Evolutionary conservation across 495 filamentous ascomycete species (phyloP).

Genomic region (Hyaloscypha finlandica): DNA sequence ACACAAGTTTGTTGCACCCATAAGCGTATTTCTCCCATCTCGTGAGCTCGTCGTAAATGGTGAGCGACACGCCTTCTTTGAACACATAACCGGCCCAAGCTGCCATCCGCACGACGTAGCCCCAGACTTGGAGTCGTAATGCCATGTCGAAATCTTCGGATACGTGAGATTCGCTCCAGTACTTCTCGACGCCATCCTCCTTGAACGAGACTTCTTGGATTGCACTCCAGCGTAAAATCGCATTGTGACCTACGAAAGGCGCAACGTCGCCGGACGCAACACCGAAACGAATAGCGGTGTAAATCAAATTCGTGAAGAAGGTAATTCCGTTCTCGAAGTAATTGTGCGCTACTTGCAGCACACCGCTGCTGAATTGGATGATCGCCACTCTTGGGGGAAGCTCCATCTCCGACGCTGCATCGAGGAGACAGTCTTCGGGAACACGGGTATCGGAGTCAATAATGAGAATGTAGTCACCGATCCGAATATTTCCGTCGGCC

Average conservation of each 20-base stretch:
- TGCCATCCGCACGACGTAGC: conserved; percentile 64
- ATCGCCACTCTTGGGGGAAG: conserved; percentile 69
- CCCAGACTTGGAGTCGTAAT: conserved; percentile 63
- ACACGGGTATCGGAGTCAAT: conserved; percentile 35
- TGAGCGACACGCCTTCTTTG: conserved; percentile 74
- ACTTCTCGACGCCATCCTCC: conserved; percentile 60
- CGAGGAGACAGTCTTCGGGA: conserved; percentile 64
- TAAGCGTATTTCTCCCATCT: conserved; percentile 82
- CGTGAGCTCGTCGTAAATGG: conserved; percentile 72
- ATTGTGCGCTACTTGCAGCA: conserved; percentile 66
- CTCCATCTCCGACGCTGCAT: conserved; percentile 73
- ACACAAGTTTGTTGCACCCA: conserved; percentile 71
- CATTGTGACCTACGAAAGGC: conserved; percentile 71
- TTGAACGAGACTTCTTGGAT: conserved; percentile 64
- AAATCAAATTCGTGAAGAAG: conserved; percentile 76
- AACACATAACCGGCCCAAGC: conserved; percentile 66
- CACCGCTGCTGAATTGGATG: conserved; percentile 66
- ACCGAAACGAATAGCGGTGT: conserved; percentile 65
- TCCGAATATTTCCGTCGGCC: conserved; percentile 70
- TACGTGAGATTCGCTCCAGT: conserved; percentile 72
- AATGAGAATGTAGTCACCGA: conserved; percentile 69
- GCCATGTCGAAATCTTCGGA: conserved; percentile 80
- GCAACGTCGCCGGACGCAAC: conserved; percentile 69
- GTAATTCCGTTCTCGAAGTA: conserved; percentile 69
- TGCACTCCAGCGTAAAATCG: conserved; percentile 68